Evolutionary conservation across 176 grass and related monocot genomes (phyloP).

Genomic region (Avena eriantha): DNA sequence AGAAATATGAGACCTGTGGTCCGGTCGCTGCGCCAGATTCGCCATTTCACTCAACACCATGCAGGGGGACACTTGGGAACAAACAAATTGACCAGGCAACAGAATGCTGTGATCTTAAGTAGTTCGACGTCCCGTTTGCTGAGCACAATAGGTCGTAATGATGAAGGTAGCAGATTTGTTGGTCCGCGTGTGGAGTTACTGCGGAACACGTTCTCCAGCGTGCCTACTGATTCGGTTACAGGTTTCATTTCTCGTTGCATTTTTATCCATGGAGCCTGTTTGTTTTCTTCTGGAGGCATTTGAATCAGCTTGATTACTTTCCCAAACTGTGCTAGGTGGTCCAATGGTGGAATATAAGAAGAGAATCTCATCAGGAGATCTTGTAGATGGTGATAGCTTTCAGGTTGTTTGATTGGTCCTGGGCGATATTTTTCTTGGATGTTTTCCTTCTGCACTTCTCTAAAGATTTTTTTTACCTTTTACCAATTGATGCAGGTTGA

Average conservation of each 20-base stretch:
- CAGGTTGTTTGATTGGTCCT: slow-evolving; percentile 53
- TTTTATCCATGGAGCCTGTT: not conserved
- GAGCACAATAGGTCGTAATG: slow-evolving; percentile 15
- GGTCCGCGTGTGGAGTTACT: slow-evolving; percentile 41
- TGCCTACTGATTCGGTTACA: slow-evolving; percentile 45
- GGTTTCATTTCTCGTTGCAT: slow-evolving; percentile 46
- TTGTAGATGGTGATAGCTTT: slow-evolving; percentile 84
- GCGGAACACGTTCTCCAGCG: slow-evolving; percentile 51
- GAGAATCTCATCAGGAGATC: slow-evolving; percentile 76
- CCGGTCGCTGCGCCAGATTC: slow-evolving; percentile 55
- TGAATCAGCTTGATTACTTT: not conserved
- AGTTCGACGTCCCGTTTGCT: slow-evolving; percentile 34
- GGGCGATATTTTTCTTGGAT: not conserved
- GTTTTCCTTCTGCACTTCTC: not conserved
- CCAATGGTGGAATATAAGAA: slow-evolving; percentile 77
- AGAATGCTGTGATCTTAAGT: slow-evolving; percentile 40
- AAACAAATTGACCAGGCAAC: slow-evolving; percentile 38
- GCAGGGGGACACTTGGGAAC: slow-evolving; percentile 22
- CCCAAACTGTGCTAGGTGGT: slow-evolving; percentile 47
- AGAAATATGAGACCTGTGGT: slow-evolving; percentile 68
- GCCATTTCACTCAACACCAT: slow-evolving; percentile 25
- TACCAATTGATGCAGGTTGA: slow-evolving; percentile 57
- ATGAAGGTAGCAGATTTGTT: slow-evolving; percentile 43
- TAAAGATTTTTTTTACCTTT: not conserved
- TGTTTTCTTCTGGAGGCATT: slow-evolving; percentile 21